These are phyloP conservation scores for Boehmeria nivea DNA, from an alignment of 306 rosid species.

Conservation along the genomic window DNA sequence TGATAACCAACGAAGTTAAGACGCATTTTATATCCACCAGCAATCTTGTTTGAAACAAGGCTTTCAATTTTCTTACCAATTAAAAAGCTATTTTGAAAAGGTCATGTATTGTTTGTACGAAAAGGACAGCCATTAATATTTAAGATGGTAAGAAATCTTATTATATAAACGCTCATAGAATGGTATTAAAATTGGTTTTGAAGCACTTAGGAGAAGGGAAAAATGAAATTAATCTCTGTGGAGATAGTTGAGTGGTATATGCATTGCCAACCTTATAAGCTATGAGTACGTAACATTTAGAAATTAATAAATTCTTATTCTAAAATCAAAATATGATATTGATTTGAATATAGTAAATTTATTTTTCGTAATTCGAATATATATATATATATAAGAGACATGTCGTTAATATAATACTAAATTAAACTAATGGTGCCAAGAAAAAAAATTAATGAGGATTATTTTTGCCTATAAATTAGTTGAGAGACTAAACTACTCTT, in stretches of 20 bases:
- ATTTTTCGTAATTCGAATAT: no score
- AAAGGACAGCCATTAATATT: constrained; percentile 2
- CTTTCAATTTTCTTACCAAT: neutral
- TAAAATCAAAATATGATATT: no score
- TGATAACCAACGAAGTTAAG: constrained; percentile 19
- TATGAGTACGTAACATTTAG: no score
- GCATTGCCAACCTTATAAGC: neutral
- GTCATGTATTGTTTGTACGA: neutral
- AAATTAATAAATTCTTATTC: no score
- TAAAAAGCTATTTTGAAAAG: constrained; percentile 2
- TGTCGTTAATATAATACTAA: no score
- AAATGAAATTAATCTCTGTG: no score
- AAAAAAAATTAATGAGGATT: no score
- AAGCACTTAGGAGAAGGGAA: neutral
- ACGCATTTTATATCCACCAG: constrained; percentile 2
- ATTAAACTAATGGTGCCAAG: no score
- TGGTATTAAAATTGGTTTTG: neutral
- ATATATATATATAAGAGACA: no score
- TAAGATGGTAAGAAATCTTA: neutral
- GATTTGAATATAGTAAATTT: no score
- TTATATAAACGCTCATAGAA: neutral
- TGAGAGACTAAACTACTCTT: no score
- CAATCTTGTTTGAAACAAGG: constrained; percentile 9
- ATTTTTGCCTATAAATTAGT: no score
- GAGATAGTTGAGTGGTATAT: neutral